phyloP scores from a whole-genome alignment of 176 grass and related monocot genomes.

The Aegilops tauschii region DNA sequence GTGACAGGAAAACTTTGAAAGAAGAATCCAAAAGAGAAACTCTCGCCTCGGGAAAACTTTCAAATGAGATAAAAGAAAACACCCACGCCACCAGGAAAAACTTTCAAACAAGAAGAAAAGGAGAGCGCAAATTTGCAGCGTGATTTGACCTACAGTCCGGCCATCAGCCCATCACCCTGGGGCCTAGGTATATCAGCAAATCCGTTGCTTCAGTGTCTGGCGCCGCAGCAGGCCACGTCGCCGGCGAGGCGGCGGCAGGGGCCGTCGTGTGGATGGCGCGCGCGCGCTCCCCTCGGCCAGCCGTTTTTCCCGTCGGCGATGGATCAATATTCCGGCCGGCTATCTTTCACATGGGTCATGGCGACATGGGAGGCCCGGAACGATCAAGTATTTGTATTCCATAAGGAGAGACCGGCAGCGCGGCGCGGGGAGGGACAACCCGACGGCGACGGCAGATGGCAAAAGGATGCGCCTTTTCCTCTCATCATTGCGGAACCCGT shows the following conservation, averaged over 20 bases:
- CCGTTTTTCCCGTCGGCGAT: not conserved
- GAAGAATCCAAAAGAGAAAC: too few relatives aligned
- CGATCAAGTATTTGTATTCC: not conserved
- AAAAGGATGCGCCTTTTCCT: not conserved
- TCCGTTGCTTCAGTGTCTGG: not conserved
- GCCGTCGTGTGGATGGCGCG: not conserved
- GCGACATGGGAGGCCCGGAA: not conserved
- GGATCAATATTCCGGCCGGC: not conserved
- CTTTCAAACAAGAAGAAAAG: not conserved
- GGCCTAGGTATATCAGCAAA: not conserved
- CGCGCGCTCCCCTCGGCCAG: not conserved
- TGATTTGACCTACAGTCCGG: not conserved
- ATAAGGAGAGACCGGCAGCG: constrained; percentile 1
- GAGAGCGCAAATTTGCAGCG: not conserved
- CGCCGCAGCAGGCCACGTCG: constrained; percentile 33
- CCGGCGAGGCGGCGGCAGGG: not conserved
- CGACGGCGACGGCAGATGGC: not conserved
- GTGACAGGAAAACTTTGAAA: too few relatives aligned
- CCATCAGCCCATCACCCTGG: not conserved
- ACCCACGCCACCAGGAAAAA: not conserved
- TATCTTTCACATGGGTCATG: constrained; percentile 18
- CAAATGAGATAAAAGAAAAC: too few relatives aligned
- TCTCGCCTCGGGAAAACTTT: too few relatives aligned
- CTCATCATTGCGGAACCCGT: not conserved
- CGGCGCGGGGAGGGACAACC: not conserved